Percentiles rank a stretch among this genome's conserved stretches.
These are phyloP conservation scores for Meredithiella fracta DNA, from an alignment of 2,329 filamentous ascomycete genomes.

Conservation along the genomic window DNA sequence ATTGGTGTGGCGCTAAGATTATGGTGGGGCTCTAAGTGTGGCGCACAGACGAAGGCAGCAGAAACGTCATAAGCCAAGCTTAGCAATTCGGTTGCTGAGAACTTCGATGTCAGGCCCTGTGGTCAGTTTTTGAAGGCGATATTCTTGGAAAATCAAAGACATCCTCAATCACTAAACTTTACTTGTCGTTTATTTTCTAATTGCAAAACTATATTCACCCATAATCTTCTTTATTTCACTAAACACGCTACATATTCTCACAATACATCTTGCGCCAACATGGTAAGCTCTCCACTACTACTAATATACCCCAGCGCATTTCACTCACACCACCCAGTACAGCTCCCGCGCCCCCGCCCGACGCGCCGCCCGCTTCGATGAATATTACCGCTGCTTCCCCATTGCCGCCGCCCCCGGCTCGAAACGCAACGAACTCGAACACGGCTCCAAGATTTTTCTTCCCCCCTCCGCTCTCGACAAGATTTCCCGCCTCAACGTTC, in stretches of 20 bases:
- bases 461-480: slow-evolving; percentile 95
- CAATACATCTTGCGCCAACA: background rate
- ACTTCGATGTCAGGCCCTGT: background rate
- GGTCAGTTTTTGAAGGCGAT: background rate
- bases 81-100: background rate
- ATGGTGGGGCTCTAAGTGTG: background rate
- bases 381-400: slow-evolving; percentile 96
- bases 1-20: slow-evolving; percentile 4
- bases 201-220: no score
- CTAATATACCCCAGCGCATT: background rate
- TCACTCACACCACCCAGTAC: slow-evolving; percentile 4
- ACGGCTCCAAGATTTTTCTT: slow-evolving; percentile 93
- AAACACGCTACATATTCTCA: no score
- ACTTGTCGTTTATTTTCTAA: no score
- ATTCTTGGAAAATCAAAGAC: no score
- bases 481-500: slow-evolving; percentile 85
- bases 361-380: slow-evolving; percentile 69
- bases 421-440: slow-evolving; percentile 79
- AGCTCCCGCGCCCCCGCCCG: slow-evolving; percentile 26
- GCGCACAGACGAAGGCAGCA: slow-evolving; percentile 10
- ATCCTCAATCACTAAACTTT: no score
- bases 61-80: slow-evolving; percentile 14
- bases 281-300: slow-evolving; percentile 1
- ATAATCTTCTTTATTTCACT: no score
- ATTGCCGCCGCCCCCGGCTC: slow-evolving; percentile 84